Evolutionary conservation across 306 rosid species (phyloP).

Genomic region (Acmispon strigosus): DNA sequence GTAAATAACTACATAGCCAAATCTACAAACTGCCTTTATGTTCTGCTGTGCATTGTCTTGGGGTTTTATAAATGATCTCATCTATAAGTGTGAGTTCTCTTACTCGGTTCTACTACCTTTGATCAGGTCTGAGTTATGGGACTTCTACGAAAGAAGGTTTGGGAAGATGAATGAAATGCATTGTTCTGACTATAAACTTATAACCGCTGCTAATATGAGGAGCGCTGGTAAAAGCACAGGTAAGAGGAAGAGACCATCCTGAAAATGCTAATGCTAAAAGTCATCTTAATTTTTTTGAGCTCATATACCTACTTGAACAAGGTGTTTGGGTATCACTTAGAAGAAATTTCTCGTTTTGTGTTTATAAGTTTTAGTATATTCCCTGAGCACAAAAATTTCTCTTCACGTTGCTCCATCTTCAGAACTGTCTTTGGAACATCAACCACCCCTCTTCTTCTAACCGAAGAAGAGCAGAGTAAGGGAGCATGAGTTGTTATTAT

Average conservation of each 20-base stretch:
- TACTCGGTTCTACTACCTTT: neutral
- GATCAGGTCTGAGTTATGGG: slow-evolving; percentile 52
- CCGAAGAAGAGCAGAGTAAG: no score
- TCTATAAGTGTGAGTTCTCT: neutral
- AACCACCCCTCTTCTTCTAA: no score
- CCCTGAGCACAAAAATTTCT: no score
- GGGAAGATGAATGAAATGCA: slow-evolving; percentile 37
- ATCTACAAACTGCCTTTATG: neutral
- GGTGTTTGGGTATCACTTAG: neutral
- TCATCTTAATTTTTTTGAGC: neutral
- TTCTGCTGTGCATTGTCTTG: neutral
- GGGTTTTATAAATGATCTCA: neutral
- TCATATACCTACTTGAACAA: neutral
- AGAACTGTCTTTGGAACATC: no score
- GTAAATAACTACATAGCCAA: slow-evolving; percentile 7
- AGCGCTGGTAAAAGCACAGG: neutral
- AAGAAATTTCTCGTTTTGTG: neutral
- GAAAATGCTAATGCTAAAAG: neutral
- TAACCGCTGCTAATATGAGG: slow-evolving; percentile 46
- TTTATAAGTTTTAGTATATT: no score
- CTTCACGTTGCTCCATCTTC: no score
- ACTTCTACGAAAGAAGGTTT: slow-evolving; percentile 38
- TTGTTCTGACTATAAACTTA: slow-evolving; percentile 32
- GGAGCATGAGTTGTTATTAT: no score
- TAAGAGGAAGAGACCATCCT: slow-evolving; percentile 31